Evolutionary conservation across 129 eudicot species (phyloP), one percentile per base, ranked within the genome.

Genomic region (Glebionis coronaria): DNA sequence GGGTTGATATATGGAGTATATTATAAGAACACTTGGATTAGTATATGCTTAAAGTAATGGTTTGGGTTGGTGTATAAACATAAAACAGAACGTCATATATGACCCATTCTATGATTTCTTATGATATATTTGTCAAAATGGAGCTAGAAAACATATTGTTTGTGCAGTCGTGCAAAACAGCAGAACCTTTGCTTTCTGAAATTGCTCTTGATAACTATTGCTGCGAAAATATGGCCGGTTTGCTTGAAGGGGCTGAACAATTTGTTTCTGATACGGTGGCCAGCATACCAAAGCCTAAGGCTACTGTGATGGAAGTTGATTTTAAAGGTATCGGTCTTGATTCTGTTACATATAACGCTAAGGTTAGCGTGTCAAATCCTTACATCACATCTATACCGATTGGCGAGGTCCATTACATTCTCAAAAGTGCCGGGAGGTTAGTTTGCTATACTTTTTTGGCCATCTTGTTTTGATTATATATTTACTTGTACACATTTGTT

Each of bases 361-460:
- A 78, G 47, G 78, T 78, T 53, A 73, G 68, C 21, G 75, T 78
- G 38, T 49, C 59, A 8, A 78, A 78, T 45, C 82, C 82, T 65
- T 63, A 67, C 58, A 42, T 68, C 61, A 7, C 49, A 0, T 44
- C 82, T 1, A 61, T 78, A 60, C 78, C 78, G 10, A 67, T 78
- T 9, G 74, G 82, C 15, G 69, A 67, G 61, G 44, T 62, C 71
- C 61, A 46, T 60, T 78, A 78, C 54, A n/a, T 54, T 56, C 73
- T 78, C 66, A 78, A 78, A 78, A 72, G 74, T 35, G 56, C 51
- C 38, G 74, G 65, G 78, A 78, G 78, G 82, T 78, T 58, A 21
- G 78, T 50, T 60, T 42, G 15, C 40, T 71, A 18, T 50, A 35
- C 9, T 27, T 52, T 62, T 16, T 29, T 20, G 9, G 40, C 40